These are phyloP conservation scores for Schizosaccharomyces cryophilus DNA, from an alignment of 805 yeast species.

Conservation along the genomic window DNA sequence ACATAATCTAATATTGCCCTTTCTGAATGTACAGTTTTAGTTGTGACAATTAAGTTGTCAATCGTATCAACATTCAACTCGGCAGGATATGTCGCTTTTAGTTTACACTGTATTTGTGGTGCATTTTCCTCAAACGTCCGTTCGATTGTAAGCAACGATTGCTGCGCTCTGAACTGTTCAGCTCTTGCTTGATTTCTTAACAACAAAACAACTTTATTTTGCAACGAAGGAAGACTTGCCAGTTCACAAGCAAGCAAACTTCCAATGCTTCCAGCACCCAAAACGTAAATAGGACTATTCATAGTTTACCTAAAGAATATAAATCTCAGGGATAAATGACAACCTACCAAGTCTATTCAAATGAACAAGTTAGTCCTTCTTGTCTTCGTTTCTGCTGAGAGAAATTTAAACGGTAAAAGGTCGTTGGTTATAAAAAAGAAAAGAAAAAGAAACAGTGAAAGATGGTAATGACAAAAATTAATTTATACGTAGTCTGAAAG, in stretches of 20 bases:
- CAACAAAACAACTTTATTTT: neutral
- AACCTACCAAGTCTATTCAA: too few relatives aligned
- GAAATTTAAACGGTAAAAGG: too few relatives aligned
- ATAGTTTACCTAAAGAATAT: neutral
- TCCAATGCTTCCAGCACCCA: slow-evolving; percentile 34
- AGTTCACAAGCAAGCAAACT: slow-evolving; percentile 24
- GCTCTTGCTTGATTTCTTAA: neutral
- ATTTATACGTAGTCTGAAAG: too few relatives aligned
- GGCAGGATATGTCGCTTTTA: neutral
- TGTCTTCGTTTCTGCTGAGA: too few relatives aligned
- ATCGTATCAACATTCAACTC: neutral
- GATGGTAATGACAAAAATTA: too few relatives aligned
- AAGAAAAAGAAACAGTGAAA: too few relatives aligned
- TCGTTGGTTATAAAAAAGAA: too few relatives aligned
- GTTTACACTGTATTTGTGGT: neutral
- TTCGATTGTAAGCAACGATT: neutral
- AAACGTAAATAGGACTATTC: slow-evolving; percentile 11
- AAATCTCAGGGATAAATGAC: too few relatives aligned
- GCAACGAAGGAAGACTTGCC: neutral
- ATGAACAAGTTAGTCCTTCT: too few relatives aligned
- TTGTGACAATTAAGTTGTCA: neutral
- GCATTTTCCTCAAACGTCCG: neutral
- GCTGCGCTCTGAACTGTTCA: neutral
- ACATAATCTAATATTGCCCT: neutral
- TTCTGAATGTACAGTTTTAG: neutral